A percentile compares a stretch with the other conserved stretches of the same genome.
Conservation (phyloP, 2,329 filamentous ascomycete genomes). For the Diaporthe longicolla region DNA sequence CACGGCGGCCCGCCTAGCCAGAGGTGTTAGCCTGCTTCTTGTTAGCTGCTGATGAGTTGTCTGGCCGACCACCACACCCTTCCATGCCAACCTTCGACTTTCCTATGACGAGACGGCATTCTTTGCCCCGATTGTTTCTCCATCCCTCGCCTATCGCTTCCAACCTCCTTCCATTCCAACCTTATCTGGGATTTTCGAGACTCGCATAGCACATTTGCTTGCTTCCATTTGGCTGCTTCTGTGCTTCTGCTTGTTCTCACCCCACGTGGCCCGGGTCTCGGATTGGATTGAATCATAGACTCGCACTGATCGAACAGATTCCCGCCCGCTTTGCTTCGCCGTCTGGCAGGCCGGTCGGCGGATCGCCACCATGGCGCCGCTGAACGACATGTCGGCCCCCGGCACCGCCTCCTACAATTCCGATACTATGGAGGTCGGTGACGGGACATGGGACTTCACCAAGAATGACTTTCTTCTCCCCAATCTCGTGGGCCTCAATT, state of each 20-base stretch:
- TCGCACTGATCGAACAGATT: background rate
- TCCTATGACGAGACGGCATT: slow-evolving; percentile 22
- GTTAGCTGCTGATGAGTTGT: slow-evolving; percentile 30
- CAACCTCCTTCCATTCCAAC: slow-evolving; percentile 37
- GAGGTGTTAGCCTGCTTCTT: background rate
- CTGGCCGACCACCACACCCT: slow-evolving; percentile 33
- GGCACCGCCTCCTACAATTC: slow-evolving; percentile 82
- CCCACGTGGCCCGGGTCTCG: slow-evolving; percentile 19
- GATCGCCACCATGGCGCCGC: slow-evolving; percentile 71
- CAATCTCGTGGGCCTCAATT: slow-evolving; percentile 82
- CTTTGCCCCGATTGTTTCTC: background rate
- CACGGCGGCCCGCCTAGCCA: slow-evolving; percentile 4
- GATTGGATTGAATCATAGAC: background rate
- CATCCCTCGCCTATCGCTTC: slow-evolving; percentile 25
- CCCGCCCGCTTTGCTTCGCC: slow-evolving; percentile 25
- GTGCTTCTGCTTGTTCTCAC: background rate
- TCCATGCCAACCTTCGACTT: slow-evolving; percentile 22
- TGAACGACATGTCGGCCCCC: slow-evolving; percentile 74
- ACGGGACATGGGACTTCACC: slow-evolving; percentile 86
- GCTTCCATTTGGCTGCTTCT: background rate
- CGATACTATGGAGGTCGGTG: slow-evolving; percentile 81
- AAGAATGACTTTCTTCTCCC: slow-evolving; percentile 85
- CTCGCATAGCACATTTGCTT: slow-evolving; percentile 8
- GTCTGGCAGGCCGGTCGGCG: slow-evolving; percentile 45
- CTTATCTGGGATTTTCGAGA: slow-evolving; percentile 26